These are phyloP conservation scores for Diplogelasinospora grovesii DNA, from an alignment of 495 filamentous ascomycete species.

Conservation along the genomic window DNA sequence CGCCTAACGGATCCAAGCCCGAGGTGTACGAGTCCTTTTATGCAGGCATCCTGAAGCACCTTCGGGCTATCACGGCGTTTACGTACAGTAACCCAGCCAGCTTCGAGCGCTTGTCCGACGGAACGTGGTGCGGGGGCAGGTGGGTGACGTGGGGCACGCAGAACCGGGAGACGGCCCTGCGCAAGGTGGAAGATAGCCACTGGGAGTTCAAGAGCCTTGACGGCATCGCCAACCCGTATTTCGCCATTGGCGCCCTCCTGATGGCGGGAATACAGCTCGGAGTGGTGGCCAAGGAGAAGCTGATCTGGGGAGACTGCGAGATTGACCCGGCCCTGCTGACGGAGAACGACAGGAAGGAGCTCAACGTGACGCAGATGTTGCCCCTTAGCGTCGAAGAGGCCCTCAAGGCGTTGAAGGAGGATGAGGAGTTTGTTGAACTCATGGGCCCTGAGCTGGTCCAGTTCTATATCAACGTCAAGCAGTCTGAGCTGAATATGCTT, in stretches of 20 bases:
- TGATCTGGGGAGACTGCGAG: conserved; percentile 52
- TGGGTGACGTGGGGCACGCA: conserved; percentile 73
- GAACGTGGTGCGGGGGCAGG: conserved; percentile 67
- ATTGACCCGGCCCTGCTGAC: conserved; percentile 49
- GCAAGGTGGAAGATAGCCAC: conserved; percentile 53
- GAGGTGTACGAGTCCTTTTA: conserved; percentile 52
- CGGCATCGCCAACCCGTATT: conserved; percentile 67
- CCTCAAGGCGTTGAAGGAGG: conserved; percentile 39
- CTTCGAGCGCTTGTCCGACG: conserved; percentile 58
- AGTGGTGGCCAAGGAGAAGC: conserved; percentile 33
- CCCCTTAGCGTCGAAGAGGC: conserved; percentile 49
- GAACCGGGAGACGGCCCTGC: conserved; percentile 64
- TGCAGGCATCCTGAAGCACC: conserved; percentile 57
- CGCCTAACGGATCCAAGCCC: conserved; percentile 27
- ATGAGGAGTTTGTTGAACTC: conserved; percentile 36
- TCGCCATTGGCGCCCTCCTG: conserved; percentile 60
- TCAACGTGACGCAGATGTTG: conserved; percentile 49
- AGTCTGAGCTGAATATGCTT: conserved; percentile 44
- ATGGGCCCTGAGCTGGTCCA: conserved; percentile 50
- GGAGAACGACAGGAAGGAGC: conserved; percentile 38
- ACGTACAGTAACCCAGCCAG: conserved; percentile 50
- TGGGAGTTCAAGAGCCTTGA: conserved; percentile 69
- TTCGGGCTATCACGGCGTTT: conserved; percentile 61
- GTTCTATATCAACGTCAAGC: conserved; percentile 55
- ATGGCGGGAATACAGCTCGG: conserved; percentile 61